phyloP scores from a whole-genome alignment of 1,139 yeast species.

The Suhomyces wounanorum region DNA sequence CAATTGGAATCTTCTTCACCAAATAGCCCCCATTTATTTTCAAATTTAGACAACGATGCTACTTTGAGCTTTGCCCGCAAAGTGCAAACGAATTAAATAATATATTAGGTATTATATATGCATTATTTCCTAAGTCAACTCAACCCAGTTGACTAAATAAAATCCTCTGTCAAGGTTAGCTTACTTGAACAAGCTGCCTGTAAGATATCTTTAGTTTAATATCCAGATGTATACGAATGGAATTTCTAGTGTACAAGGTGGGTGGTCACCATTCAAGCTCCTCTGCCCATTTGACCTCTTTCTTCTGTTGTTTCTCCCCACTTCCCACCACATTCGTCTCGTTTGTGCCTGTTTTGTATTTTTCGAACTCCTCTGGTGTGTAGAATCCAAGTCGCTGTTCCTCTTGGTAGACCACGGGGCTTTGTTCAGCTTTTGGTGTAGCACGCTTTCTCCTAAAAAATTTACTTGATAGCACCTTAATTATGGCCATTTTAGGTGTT shows the following conservation, averaged over 20 bases:
- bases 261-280: slow-evolving; percentile 15
- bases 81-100: neutral
- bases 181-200: too few species aligned
- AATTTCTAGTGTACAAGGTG: neutral
- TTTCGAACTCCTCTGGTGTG: slow-evolving; percentile 24
- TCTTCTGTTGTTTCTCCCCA: neutral
- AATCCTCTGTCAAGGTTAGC: neutral
- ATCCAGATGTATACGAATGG: neutral
- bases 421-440: neutral
- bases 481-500: slow-evolving; percentile 50
- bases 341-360: slow-evolving; percentile 1
- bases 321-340: slow-evolving; percentile 1
- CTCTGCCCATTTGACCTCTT: slow-evolving; percentile 16
- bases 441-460: slow-evolving; percentile 10
- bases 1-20: too few species aligned
- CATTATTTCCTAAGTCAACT: neutral
- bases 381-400: slow-evolving; percentile 32
- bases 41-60: too few species aligned
- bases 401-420: slow-evolving; percentile 2
- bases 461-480: slow-evolving; percentile 44
- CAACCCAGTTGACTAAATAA: neutral
- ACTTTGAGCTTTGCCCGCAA: too few species aligned
- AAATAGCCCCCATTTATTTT: too few species aligned
- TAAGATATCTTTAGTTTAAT: too few species aligned
- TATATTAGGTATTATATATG: neutral